Evolutionary conservation across 768 basidiomycete species (phyloP).

Genomic region (Aureoboletus auriporus): DNA sequence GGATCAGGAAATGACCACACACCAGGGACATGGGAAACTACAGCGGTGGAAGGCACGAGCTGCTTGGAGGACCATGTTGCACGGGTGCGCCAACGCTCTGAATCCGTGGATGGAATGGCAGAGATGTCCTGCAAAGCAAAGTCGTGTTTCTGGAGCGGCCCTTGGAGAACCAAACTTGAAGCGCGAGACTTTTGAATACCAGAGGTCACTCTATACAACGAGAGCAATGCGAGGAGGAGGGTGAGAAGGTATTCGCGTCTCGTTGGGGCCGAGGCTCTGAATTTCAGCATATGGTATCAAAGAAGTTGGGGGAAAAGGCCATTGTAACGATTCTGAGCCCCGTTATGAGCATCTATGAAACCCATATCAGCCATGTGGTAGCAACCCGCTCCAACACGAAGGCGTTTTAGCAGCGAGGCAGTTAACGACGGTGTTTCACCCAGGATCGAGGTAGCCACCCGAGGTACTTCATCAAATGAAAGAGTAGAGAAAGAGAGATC

Average conservation of each 20-base stretch:
- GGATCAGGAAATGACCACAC: slow-evolving; percentile 1
- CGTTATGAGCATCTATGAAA: no score
- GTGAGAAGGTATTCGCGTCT: slow-evolving; percentile 51
- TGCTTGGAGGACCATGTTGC: slow-evolving; percentile 35
- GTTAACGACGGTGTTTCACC: no score
- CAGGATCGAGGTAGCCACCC: no score
- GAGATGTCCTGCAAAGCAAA: slow-evolving; percentile 3
- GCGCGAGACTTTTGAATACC: slow-evolving; percentile 1
- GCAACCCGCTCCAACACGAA: no score
- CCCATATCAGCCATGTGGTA: no score
- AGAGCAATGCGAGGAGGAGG: slow-evolving; percentile 45
- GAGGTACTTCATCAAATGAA: no score
- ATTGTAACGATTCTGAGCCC: no score
- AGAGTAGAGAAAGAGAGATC: no score
- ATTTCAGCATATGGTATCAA: slow-evolving; percentile 13
- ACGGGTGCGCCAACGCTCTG: slow-evolving; percentile 29
- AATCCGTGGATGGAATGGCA: slow-evolving; percentile 7
- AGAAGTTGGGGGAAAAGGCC: no score
- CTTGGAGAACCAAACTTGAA: slow-evolving; percentile 3
- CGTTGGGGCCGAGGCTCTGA: slow-evolving; percentile 39
- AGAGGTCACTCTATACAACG: slow-evolving; percentile 33
- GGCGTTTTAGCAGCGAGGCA: no score
- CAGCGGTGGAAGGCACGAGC: slow-evolving; percentile 52
- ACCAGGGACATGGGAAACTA: slow-evolving; percentile 79
- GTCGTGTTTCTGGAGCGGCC: slow-evolving; percentile 1